Evolutionary conservation across 1,284 basidiomycete species (phyloP).

Genomic region (Termitomyces sp.): DNA sequence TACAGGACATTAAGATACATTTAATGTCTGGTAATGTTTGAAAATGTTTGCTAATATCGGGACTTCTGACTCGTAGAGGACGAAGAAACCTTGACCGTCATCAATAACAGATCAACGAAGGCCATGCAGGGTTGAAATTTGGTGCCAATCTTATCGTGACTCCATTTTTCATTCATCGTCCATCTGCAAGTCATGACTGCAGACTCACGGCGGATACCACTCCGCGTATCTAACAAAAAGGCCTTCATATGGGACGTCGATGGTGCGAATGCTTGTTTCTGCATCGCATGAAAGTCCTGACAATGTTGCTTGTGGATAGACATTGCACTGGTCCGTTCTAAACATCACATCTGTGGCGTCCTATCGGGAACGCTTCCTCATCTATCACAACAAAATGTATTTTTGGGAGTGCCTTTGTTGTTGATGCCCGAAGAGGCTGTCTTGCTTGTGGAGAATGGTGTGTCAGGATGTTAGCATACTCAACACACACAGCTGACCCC

Average conservation of each 20-base stretch:
- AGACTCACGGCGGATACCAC: conserved; percentile 26
- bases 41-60: no score
- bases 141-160: not conserved
- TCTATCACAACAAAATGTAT: conserved; percentile 94
- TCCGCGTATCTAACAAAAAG: conserved; percentile 65
- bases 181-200: conserved; percentile 17
- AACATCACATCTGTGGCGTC: conserved; percentile 82
- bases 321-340: conserved; percentile 70
- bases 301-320: conserved; percentile 43
- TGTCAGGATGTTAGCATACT: conserved; percentile 19
- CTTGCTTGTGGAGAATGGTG: conserved; percentile 78
- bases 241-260: conserved; percentile 78
- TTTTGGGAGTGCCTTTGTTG: conserved; percentile 86
- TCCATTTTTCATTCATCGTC: conserved; percentile 7
- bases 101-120: not conserved
- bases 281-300: conserved; percentile 1
- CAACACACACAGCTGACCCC: not conserved
- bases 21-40: no score
- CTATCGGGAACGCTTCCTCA: conserved; percentile 90
- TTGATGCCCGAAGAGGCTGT: conserved; percentile 92
- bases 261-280: conserved; percentile 38
- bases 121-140: not conserved
- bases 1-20: no score
- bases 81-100: not conserved
- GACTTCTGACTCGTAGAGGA: no score